Base-by-base conservation (phyloP, 1,284 basidiomycete species). In the Microbotryomycetes sp. region DNA sequence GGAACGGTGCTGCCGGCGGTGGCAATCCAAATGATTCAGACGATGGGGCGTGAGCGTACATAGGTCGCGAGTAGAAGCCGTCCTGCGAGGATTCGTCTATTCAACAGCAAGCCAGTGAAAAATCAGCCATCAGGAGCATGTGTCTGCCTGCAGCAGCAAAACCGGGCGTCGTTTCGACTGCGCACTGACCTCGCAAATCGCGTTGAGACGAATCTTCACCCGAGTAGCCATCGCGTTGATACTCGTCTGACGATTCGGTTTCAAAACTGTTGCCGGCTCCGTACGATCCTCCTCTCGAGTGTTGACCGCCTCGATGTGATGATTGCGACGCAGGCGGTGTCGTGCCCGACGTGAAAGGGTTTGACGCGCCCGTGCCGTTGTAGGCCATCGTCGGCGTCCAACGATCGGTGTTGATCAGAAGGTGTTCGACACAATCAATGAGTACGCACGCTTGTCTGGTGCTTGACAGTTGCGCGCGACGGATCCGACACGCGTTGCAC, bases 191-290 rank as follows among this genome's bases (percentile, higher is more conserved):
- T 42, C 36, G 36, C 36, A 42, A 42, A 19, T 42, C 36, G 36
- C 36, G 36, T 19, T 42, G 36, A 22, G 42, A 46, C 16, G 36
- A 36, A 53, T 62, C 62, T 57, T 67, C 65, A 32, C 52, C 52
- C n/a, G 55, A 31, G 45, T 67, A 62, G 49, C 54, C 49, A n/a
- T 67, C 56, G 25, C 61, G 51, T 14, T 64, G 63, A 51, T 64
- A 67, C 42, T 67, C 66, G 49, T 67, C 66, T 5, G 52, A 51
- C 15, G 58, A 56, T 15, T 36, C 56, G 6, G 55, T 58, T 42
- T 63, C 61, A 58, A 60, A 58, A 4, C 30, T 26, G 6, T 59
- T 45, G 31, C 54, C 52, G 25, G 42, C 45, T 28, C 30, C 23
- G 60, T 54, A 56, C 49, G 54, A 36, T 9, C 19, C 19, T 9